These are phyloP conservation scores for Aspergillus calidoustus DNA, from an alignment of 2,329 filamentous ascomycete species.

Conservation along the genomic window DNA sequence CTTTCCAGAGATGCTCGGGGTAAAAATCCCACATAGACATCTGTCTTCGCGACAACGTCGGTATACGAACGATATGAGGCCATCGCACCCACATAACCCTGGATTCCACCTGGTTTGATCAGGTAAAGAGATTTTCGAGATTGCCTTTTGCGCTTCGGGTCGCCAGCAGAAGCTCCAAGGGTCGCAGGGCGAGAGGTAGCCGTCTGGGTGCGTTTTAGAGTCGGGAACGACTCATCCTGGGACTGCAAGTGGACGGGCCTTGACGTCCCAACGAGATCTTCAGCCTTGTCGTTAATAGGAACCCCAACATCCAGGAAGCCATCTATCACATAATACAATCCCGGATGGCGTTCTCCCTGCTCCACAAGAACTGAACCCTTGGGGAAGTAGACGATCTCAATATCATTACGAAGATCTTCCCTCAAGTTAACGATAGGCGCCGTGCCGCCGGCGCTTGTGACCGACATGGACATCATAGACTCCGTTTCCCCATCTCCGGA, in stretches of 20 bases:
- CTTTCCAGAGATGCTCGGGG: slow-evolving; percentile 83
- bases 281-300: slow-evolving; percentile 66
- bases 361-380: slow-evolving; percentile 94
- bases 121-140: slow-evolving; percentile 77
- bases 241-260: slow-evolving; percentile 32
- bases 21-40: slow-evolving; percentile 96
- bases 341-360: slow-evolving; percentile 94
- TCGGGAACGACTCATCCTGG: slow-evolving; percentile 48
- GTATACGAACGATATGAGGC: slow-evolving; percentile 96
- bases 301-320: slow-evolving; percentile 94
- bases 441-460: slow-evolving; percentile 65
- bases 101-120: slow-evolving; percentile 91
- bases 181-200: slow-evolving; percentile 43
- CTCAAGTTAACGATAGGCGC: slow-evolving; percentile 68
- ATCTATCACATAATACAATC: slow-evolving; percentile 96
- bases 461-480: slow-evolving; percentile 72
- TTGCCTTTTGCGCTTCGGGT: slow-evolving; percentile 45
- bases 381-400: slow-evolving; percentile 97
- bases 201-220: slow-evolving; percentile 51
- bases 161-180: slow-evolving; percentile 28
- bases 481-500: slow-evolving; percentile 80
- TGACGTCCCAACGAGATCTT: slow-evolving; percentile 44
- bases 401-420: slow-evolving; percentile 84
- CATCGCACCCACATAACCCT: slow-evolving; percentile 91
- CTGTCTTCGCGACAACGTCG: slow-evolving; percentile 94